A percentile compares a stretch with the other conserved stretches of the same genome.
phyloP scores from a whole-genome alignment of 441 rosid genomes.

The Erodium trifolium region DNA sequence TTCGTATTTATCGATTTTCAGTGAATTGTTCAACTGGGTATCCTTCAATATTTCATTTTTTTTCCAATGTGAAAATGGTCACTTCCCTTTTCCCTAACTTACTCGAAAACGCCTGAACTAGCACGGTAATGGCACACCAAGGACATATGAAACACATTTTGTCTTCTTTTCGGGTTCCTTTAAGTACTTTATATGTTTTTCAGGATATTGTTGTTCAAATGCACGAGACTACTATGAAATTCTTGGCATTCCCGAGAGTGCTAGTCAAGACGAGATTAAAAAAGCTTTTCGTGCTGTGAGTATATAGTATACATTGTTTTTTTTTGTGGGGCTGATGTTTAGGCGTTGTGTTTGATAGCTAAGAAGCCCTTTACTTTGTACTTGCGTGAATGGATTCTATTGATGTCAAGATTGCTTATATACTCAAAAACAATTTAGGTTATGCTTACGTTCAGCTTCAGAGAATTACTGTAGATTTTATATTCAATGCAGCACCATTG shows the following conservation, averaged over 20 bases:
- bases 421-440: too few relatives aligned
- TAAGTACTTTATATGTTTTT: slow-evolving; percentile 8
- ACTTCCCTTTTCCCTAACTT: background rate
- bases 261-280: slow-evolving; percentile 70
- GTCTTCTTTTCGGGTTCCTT: too few relatives aligned
- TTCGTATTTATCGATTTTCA: slow-evolving; percentile 13
- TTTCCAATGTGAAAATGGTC: too few relatives aligned
- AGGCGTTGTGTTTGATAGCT: background rate
- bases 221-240: slow-evolving; percentile 55
- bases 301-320: background rate
- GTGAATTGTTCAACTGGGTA: too few relatives aligned
- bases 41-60: too few relatives aligned
- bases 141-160: background rate
- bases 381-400: too few relatives aligned
- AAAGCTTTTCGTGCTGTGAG: slow-evolving; percentile 66
- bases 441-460: too few relatives aligned
- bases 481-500: too few relatives aligned
- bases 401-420: too few relatives aligned
- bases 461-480: too few relatives aligned
- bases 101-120: background rate
- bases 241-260: slow-evolving; percentile 66
- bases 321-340: background rate
- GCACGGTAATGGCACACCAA: background rate
- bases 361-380: too few relatives aligned
- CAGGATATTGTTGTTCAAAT: slow-evolving; percentile 40